Evolutionary conservation across 78 protist genomes (phyloP), one percentile per base, ranked within the genome.

Genomic region (Bodo saltans): DNA sequence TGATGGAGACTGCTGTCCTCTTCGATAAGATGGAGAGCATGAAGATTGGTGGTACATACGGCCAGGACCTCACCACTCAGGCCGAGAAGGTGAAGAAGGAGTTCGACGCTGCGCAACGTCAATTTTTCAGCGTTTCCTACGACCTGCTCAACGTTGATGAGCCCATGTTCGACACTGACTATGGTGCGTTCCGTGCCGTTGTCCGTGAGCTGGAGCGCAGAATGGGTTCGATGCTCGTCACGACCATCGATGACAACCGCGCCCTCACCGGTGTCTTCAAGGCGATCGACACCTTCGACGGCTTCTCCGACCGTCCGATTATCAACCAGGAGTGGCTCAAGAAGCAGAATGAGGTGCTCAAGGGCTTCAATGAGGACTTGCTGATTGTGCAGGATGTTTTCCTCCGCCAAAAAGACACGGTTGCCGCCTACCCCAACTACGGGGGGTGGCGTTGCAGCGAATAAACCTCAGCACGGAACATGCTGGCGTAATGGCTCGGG

Each of bases 21-120:
- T 90, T 89, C 74, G 4, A 40, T 70, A 53, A 47, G 72, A 79
- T 93, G 35, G 90, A 90, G 60, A 68, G 41, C 70, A 67, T 90
- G 40, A 92, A 92, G 72, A 53, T 92, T 33, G 92, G 92, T 39
- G 93, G 95, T 34, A 53, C 85, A 34, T 85, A 86, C 47, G 93
- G 84, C 3, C 39, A 68, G 28, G 60, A 35, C 3, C 87, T 81
- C 80, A 33, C 78, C 29, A 33, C 2, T 28, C 8, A 68, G 3
- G 3, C 67, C 30, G 81, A 47, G 42, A 80, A 83, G 68, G 67
- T 83, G 68, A 29, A 71, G 3, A 21, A 75, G 60, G 68, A 72
- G 33, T 83, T 83, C 67, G 8, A 23, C 37, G 41, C 4, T 33
- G 85, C 40, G 73, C 67, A 72, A 27, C 79, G 26, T 4, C 39